These are phyloP conservation scores for Ustilago shanxiensis DNA, from an alignment of 1,284 basidiomycete species.

Conservation along the genomic window DNA sequence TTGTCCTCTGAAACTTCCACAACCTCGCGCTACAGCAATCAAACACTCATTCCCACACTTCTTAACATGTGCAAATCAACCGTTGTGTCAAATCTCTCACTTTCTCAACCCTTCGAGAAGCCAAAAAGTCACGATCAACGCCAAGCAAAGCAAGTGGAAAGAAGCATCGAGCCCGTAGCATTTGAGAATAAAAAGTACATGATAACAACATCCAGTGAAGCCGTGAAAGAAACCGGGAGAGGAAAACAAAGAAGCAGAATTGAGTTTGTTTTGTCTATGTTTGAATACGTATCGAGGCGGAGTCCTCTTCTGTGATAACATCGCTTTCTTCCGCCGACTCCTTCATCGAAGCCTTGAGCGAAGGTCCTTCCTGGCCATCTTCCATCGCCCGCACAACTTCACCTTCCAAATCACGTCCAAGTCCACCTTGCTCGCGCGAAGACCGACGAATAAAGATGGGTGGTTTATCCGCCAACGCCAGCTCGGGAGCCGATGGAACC, in stretches of 20 bases:
- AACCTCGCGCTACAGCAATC: not conserved
- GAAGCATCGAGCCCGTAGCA: not conserved
- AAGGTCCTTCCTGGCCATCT: slow-evolving; percentile 44
- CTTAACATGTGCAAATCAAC: too few species aligned
- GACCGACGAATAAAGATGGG: slow-evolving; percentile 56
- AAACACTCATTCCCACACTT: too few species aligned
- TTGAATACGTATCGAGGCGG: slow-evolving; percentile 16
- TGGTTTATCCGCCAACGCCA: slow-evolving; percentile 45
- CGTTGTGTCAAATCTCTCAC: too few species aligned
- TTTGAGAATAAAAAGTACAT: not conserved
- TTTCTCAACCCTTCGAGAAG: too few species aligned
- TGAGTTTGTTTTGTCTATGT: not conserved
- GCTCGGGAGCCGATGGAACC: slow-evolving; percentile 39
- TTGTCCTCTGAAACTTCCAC: slow-evolving; percentile 25
- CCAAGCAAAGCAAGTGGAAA: not conserved
- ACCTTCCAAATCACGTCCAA: slow-evolving; percentile 64
- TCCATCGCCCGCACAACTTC: slow-evolving; percentile 55
- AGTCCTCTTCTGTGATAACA: not conserved
- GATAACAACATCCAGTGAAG: not conserved
- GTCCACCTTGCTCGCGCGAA: slow-evolving; percentile 59
- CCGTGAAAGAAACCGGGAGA: not conserved
- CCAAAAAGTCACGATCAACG: too few species aligned
- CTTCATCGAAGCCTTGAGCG: slow-evolving; percentile 38
- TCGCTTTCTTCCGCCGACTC: slow-evolving; percentile 19
- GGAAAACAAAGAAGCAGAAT: not conserved